Evolutionary conservation across 108 stramenopile genomes (phyloP), one percentile per base, ranked within the genome.

Genomic region (Parmales sp.): DNA sequence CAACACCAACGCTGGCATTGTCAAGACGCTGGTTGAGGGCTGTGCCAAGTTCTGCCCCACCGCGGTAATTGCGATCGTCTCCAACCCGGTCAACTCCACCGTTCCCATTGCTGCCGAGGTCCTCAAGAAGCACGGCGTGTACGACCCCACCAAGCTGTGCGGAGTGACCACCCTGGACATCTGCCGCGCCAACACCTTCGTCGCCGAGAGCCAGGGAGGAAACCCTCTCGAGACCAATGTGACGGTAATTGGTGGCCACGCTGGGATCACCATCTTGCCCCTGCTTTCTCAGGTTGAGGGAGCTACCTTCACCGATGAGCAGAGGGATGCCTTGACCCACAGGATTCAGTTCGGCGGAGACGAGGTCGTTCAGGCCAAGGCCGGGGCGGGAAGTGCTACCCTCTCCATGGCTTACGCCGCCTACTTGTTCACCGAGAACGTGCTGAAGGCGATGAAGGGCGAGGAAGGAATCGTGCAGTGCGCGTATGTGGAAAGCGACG

Each of bases 291-390:
- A 95, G 78, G 88, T 98, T 22, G 49, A 81, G 69, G 93, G 91
- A 63, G 91, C 90, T 44, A 80, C 78, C 51, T 91, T 95, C 68
- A 64, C 83, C 23, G 88, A 93, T 44, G 92, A 83, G 28, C 88
- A 94, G 51, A 79, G 89, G 51, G 96, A 90, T 39, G 86, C 84
- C 8, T 68, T 99, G 45, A 97, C 95, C 46, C 92, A 96, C 72
- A 82, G 94, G 64, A 94, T 92, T 51, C 92, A 78, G 44, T 99
- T 99, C 70, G 98, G 98, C 39, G 98, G 98, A 20, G 98, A 99
- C 72, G 98, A 99, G 79, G 98, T 99, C 43, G 98, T 99, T 37
- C 83, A 97, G 82, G 98, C 98, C 71, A 99, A 99, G 88, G 98
- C 96, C 20, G 98, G 98, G 49, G 93, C 98, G 5, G 98, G 84